A percentile compares a stretch with the other conserved stretches of the same genome.
Evolutionary conservation across 2,329 filamentous ascomycete genomes (phyloP).

Genomic region (Didymella pinodella): DNA sequence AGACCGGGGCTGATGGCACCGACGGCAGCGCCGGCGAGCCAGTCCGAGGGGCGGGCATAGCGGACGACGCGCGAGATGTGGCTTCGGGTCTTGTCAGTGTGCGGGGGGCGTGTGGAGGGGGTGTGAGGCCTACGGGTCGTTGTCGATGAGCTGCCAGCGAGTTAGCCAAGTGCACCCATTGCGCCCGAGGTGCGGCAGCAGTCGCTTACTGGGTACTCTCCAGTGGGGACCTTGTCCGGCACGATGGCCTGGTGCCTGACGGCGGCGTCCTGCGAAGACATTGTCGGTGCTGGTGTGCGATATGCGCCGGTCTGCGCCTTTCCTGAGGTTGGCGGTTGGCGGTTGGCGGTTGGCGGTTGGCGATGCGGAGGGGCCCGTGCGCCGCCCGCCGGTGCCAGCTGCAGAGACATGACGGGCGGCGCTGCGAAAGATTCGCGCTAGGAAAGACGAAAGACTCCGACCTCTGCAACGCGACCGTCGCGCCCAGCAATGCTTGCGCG

Average conservation of each 20-base stretch:
- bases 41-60: slow-evolving; percentile 89
- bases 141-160: slow-evolving; percentile 85
- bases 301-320: background rate
- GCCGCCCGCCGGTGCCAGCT: background rate
- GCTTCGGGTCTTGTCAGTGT: slow-evolving; percentile 57
- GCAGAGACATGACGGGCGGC: background rate
- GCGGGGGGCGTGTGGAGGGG: slow-evolving; percentile 10
- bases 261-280: slow-evolving; percentile 40
- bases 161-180: slow-evolving; percentile 39
- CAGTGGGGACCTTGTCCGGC: slow-evolving; percentile 79
- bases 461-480: slow-evolving; percentile 24
- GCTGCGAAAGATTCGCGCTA: slow-evolving; percentile 4
- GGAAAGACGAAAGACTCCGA: background rate
- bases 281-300: slow-evolving; percentile 30
- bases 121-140: slow-evolving; percentile 80
- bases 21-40: slow-evolving; percentile 71
- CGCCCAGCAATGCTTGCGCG: slow-evolving; percentile 20
- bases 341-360: too few species aligned
- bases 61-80: slow-evolving; percentile 89
- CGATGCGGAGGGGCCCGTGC: too few species aligned
- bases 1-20: slow-evolving; percentile 76
- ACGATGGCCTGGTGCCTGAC: slow-evolving; percentile 59
- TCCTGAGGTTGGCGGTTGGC: too few species aligned
- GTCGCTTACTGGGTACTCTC: slow-evolving; percentile 82
- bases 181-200: slow-evolving; percentile 30